Evolutionary conservation across 2,329 filamentous ascomycete species (phyloP).

Genomic region (Ilyonectria destructans): DNA sequence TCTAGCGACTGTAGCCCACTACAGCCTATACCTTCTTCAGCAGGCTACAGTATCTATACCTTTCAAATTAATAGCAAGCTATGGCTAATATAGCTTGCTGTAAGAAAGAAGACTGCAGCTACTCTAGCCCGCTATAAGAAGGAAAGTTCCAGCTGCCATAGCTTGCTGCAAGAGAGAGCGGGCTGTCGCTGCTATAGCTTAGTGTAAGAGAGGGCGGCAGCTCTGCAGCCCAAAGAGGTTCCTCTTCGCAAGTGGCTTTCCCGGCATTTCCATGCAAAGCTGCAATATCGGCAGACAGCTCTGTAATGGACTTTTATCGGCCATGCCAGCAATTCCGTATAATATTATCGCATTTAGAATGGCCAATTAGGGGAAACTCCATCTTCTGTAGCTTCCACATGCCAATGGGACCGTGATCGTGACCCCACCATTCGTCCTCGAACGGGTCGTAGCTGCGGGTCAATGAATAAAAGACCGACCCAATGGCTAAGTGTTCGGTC

Average conservation of each 20-base stretch:
- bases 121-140: no score
- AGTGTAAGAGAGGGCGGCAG: no score
- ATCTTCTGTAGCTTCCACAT: slow-evolving; percentile 28
- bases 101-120: no score
- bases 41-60: no score
- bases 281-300: slow-evolving; percentile 13
- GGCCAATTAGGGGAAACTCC: slow-evolving; percentile 27
- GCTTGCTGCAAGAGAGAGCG: no score
- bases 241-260: slow-evolving; percentile 17
- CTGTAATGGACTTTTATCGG: slow-evolving; percentile 26
- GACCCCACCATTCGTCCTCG: slow-evolving; percentile 29
- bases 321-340: slow-evolving; percentile 34
- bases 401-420: slow-evolving; percentile 17
- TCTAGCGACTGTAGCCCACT: no score
- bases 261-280: slow-evolving; percentile 24
- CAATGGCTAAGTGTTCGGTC: slow-evolving; percentile 34
- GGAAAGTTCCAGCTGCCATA: no score
- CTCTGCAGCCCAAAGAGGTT: slow-evolving; percentile 8
- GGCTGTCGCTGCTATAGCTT: no score
- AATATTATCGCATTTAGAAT: slow-evolving; percentile 20
- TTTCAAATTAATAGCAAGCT: no score
- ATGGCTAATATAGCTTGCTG: no score
- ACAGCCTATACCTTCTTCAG: no score
- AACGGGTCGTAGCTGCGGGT: slow-evolving; percentile 29
- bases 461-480: slow-evolving; percentile 29